These are phyloP conservation scores for Cucurbitaria berberidis DNA, from an alignment of 2,329 filamentous ascomycete genomes.

Conservation along the genomic window DNA sequence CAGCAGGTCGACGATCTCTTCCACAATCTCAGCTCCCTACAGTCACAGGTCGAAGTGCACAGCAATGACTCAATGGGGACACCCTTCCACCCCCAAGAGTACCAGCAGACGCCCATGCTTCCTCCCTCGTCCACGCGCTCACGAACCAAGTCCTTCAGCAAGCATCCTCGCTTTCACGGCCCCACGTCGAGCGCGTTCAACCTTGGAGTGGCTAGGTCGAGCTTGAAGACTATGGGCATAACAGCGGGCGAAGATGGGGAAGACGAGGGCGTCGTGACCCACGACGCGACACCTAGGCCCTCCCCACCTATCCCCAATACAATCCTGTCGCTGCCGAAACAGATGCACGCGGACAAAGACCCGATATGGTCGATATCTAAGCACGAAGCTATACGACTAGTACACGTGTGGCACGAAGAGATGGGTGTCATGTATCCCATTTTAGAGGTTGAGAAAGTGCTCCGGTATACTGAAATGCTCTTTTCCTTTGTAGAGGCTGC, in stretches of 20 bases:
- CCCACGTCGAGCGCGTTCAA: conserved; percentile 87
- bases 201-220: conserved; percentile 84
- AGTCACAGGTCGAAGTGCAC: conserved; percentile 53
- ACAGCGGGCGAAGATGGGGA: conserved; percentile 65
- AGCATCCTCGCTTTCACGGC: conserved; percentile 74
- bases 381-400: conserved; percentile 80
- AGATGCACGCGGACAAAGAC: conserved; percentile 64
- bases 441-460: conserved; percentile 73
- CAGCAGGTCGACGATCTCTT: conserved; percentile 83
- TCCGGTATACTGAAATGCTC: conserved; percentile 72
- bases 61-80: conserved; percentile 39
- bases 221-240: conserved; percentile 89
- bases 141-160: conserved; percentile 44
- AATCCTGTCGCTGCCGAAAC: conserved; percentile 11
- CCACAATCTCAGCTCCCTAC: conserved; percentile 72
- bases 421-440: conserved; percentile 93
- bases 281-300: conserved; percentile 59
- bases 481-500: conserved; percentile 76
- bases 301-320: conserved; percentile 48
- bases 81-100: conserved; percentile 39
- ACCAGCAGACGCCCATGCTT: conserved; percentile 42
- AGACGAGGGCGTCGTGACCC: conserved; percentile 64
- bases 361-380: conserved; percentile 80
- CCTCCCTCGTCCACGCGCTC: conserved; percentile 48
- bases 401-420: conserved; percentile 84